Evolutionary conservation across 169 alveolate species (phyloP), one percentile per base, ranked within the genome.

Genomic region (Plasmodium berghei): DNA sequence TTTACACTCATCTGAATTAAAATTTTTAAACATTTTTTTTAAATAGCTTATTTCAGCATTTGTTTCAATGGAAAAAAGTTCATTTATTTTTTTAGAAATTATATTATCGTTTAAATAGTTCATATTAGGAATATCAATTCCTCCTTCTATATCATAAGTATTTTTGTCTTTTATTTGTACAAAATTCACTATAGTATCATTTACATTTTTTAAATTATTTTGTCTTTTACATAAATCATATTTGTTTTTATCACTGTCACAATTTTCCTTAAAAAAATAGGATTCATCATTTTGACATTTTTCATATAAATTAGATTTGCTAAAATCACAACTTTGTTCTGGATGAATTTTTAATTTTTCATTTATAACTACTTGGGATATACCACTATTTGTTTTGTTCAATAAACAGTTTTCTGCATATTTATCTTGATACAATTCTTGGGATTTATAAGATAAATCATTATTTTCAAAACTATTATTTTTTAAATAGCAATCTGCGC

Each of bases 1-100:
- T 71, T 72, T 86, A 34, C 42, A 34, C 42, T 86, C 40, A 10
- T 56, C 54, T 9, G 70, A 34, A 12, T 22, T 46, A 22, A 18
- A 48, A 86, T 6, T 9, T 45, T 71, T 58, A 59, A 86, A 86
- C 12, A 10, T 20, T 9, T 5, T 40, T 56, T 64, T 86, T 48
- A 69, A 46, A 16, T 54, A n/a, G 5, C 42, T 86, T 52, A 86
- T 71, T 12, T 70, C 58, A 49, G 55, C 77, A 66, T 9, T 9
- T 18, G 24, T 42, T n/a, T 80, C 89, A 4, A 12, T 12, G 22
- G 16, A 64, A 26, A 52, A 14, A 14, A 77, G 20, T 48, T 77
- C 77, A 58, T 52, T 56, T 45, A 77, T n/a, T 34, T 64, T 20
- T 22, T 28, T 1, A 4, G 24, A 46, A 26, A 40, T 24, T 62